Evolutionary conservation across 169 alveolate genomes (phyloP).

Genomic region (Plasmodium falciparum): DNA sequence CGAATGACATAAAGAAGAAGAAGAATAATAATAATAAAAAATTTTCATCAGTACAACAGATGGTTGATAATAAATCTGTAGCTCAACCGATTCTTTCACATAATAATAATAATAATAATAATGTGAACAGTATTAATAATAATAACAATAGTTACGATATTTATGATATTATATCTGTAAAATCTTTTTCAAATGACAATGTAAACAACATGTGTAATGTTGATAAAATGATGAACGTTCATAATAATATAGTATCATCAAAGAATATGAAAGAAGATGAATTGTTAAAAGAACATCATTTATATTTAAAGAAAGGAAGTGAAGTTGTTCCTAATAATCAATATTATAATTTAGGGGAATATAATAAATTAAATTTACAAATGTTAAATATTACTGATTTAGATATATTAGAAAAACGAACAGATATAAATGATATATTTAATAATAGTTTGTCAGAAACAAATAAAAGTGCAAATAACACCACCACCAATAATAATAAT

Average conservation of each 20-base stretch:
- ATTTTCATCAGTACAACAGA: too few relatives aligned
- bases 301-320: background rate
- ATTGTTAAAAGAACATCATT: background rate
- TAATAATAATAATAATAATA: background rate
- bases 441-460: background rate
- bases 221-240: background rate
- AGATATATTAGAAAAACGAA: slow-evolving; percentile 12
- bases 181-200: slow-evolving; percentile 51
- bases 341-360: slow-evolving; percentile 2
- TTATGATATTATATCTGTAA: slow-evolving; percentile 26
- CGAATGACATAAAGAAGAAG: too few relatives aligned
- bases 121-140: background rate
- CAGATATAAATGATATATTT: slow-evolving; percentile 1
- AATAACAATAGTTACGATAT: slow-evolving; percentile 24
- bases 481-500: background rate
- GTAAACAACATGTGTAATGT: slow-evolving; percentile 3
- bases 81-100: background rate
- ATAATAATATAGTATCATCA: background rate
- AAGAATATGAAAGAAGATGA: background rate
- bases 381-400: slow-evolving; percentile 1
- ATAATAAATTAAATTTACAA: slow-evolving; percentile 15
- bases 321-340: background rate
- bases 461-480: background rate
- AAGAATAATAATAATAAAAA: too few relatives aligned
- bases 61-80: too few relatives aligned